Base-by-base conservation (phyloP, 257 asterid genomes). In the Nicotiana attenuata region DNA sequence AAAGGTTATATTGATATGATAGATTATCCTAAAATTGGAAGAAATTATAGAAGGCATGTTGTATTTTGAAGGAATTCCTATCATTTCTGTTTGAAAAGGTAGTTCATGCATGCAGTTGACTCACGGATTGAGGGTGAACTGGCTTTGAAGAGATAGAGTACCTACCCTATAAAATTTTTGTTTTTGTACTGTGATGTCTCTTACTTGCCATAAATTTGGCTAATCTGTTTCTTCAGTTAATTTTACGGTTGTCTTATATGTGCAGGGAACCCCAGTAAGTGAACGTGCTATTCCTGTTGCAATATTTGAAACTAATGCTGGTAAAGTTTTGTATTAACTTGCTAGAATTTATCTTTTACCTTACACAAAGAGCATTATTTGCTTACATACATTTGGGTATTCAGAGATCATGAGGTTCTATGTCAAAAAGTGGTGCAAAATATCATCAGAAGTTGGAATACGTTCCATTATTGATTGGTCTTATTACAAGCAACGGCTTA, bases 261-360 rank as follows among this genome's bases (percentile, higher is more conserved):
- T 83, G 83, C 97, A 96, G 99, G 99, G 99, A 83, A 88, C 94
- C 69, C 97, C 98, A 60, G 99, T 96, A 84, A 96, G 98, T 31
- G 99, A 96, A 91, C 98, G 99, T 83, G 99, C 99, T 82, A 88
- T 96, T 84, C 99, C 99, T 55, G 99, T 96, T 86, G 99, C 99
- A 80, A 93, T 96, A 85, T 96, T 96, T 87, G 97, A 93, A 90
- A 91, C 99, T 84, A 95, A 92, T 82, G 82, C 96, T 50, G 99
- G 99, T 96, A 84, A 83, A 57, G 28, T 66, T 68, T 47, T 85
- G 53, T 29, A 41, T 45, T 59, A 5, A 11, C 66, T 28, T 82
- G 76, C 77, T 83, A 15, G 33, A 65, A 31, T 83, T 76, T 26
- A 65, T 65, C 45, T 41, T 88, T 67, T 67, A 81, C 82, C 41